Evolutionary conservation across 2,329 filamentous ascomycete species (phyloP).

Genomic region (Aspergillus sp.): DNA sequence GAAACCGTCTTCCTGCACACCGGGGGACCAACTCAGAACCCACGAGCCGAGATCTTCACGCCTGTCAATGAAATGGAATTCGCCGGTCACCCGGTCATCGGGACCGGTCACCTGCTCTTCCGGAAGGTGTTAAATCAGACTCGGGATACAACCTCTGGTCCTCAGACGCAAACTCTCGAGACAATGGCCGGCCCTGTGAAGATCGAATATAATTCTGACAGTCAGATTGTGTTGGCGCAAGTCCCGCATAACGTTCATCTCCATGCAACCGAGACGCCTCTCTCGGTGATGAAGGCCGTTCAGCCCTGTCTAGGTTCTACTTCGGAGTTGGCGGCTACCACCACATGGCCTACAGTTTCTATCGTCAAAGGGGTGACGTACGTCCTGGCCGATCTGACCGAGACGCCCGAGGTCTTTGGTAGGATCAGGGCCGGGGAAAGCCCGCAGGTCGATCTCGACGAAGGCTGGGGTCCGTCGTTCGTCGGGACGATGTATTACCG

Average conservation of each 20-base stretch:
- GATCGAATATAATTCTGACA: neutral
- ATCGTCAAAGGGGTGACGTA: slow-evolving; percentile 1
- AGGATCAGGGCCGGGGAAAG: slow-evolving; percentile 19
- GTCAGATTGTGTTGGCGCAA: neutral
- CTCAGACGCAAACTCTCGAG: neutral
- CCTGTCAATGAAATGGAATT: slow-evolving; percentile 57
- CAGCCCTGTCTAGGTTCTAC: neutral
- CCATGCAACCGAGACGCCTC: neutral
- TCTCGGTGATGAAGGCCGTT: neutral
- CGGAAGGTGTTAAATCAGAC: neutral
- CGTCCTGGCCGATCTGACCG: neutral
- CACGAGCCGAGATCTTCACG: slow-evolving; percentile 61
- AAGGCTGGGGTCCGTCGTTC: slow-evolving; percentile 28
- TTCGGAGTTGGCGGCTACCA: neutral
- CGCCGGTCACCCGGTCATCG: slow-evolving; percentile 61
- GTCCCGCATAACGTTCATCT: neutral
- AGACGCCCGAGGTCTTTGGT: slow-evolving; percentile 6
- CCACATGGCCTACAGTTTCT: neutral
- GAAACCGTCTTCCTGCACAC: slow-evolving; percentile 64
- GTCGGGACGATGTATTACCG: slow-evolving; percentile 30
- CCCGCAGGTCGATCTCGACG: slow-evolving; percentile 25
- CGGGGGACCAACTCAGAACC: slow-evolving; percentile 32
- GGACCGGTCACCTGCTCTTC: slow-evolving; percentile 48
- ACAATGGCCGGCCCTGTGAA: neutral
- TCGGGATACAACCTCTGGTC: neutral